Percentiles rank a stretch among this genome's conserved stretches.
Evolutionary conservation across 192 early-diverging fungal genomes (phyloP).

Genomic region (Podila horticola): DNA sequence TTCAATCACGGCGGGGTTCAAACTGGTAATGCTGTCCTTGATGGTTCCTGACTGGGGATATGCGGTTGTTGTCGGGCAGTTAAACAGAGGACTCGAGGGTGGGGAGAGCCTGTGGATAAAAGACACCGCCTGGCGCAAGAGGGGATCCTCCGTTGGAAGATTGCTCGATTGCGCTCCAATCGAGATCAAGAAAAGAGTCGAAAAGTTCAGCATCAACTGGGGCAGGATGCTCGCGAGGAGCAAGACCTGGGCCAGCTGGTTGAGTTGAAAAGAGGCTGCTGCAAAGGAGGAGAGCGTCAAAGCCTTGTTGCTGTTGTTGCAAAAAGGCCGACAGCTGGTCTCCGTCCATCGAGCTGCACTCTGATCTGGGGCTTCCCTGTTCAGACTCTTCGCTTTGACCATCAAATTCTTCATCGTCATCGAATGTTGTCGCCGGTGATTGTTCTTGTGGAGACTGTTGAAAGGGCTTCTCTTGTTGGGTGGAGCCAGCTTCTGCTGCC

Average conservation of each 20-base stretch:
- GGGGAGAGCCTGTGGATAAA: conserved; percentile 29
- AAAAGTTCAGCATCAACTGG: conserved; percentile 58
- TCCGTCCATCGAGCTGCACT: conserved; percentile 51
- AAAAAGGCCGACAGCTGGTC: conserved; percentile 54
- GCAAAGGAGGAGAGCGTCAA: conserved; percentile 57
- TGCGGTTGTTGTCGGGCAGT: not conserved
- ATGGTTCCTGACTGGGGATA: conserved; percentile 27
- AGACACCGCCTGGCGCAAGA: conserved; percentile 33
- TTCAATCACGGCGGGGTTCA: conserved; percentile 41
- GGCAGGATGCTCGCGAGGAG: conserved; percentile 49
- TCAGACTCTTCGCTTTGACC: conserved; percentile 34
- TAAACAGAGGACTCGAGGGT: conserved; percentile 46
- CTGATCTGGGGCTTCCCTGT: conserved; percentile 53
- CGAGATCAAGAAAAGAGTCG: conserved; percentile 60
- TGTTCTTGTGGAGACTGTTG: conserved; percentile 31
- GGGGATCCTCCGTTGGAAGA: conserved; percentile 33
- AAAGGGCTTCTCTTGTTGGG: conserved; percentile 33
- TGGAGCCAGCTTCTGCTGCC: conserved; percentile 55
- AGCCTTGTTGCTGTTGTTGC: conserved; percentile 48
- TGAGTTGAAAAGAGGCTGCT: conserved; percentile 43
- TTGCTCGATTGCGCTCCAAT: conserved; percentile 53
- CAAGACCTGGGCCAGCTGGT: conserved; percentile 18
- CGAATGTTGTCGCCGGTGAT: conserved; percentile 47
- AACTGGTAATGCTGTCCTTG: conserved; percentile 50
- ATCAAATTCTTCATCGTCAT: conserved; percentile 54